Evolutionary conservation across 2,329 filamentous ascomycete genomes (phyloP), one percentile per base, ranked within the genome.

Genomic region (Xylariomycetidae sp.): DNA sequence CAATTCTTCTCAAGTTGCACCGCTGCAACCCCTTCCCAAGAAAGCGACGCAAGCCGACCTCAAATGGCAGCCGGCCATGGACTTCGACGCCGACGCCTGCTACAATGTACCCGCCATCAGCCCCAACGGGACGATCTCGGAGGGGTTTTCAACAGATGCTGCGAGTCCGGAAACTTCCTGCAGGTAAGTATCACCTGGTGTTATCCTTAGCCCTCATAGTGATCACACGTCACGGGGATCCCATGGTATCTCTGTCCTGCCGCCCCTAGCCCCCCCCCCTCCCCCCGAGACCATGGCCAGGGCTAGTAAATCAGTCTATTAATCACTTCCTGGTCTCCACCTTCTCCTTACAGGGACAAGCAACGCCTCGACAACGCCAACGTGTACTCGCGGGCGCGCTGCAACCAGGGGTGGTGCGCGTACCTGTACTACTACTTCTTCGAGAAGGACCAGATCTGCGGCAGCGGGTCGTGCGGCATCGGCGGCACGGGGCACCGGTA

Each of bases 401-500:
- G 62, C 51, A 65, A 64, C 48, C 53, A 50, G 37, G 54, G 54
- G 41, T 65, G 60, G 59, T 66, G 62, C 48, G 49, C 54, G 11
- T 53, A 58, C 44, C 25, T 63, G 7, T 64, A 65, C 49, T 59
- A 53, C 38, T 63, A 64, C 51, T 65, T 63, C 49, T 63, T 64
- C 31, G 60, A 63, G 36, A 63, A 63, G 48, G 60, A 63, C 45
- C n/a, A n/a, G n/a, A n/a, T n/a, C n/a, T n/a, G n/a, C n/a, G 48
- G 52, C 6, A 41, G 46, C 10, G 33, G 45, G 16, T 35, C 41
- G 12, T 27, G 44, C 33, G 39, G 44, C 6, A 31, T 50, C 28
- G 27, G 48, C 34, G 46, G 45, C 20, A 44, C 43, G 6, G 52
- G 53, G 18, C 60, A 63, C 48, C 49, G 42, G 3, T 55, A 64